These are phyloP conservation scores for Acacia melanoxylon DNA, from an alignment of 306 rosid genomes.

Conservation along the genomic window DNA sequence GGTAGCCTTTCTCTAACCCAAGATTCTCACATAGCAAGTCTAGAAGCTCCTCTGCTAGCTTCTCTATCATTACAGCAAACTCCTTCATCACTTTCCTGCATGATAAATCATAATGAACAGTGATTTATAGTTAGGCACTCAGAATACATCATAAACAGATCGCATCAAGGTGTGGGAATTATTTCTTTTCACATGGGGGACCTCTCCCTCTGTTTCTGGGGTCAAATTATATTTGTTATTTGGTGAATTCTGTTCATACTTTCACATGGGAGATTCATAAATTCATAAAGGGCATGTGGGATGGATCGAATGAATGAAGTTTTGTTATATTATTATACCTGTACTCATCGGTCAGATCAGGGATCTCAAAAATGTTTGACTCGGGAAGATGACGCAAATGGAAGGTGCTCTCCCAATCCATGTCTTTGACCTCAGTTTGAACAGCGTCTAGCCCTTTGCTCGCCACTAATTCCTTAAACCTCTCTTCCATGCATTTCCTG, in stretches of 20 bases:
- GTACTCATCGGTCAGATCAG: conserved; percentile 60
- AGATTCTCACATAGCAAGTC: conserved; percentile 9
- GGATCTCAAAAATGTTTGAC: conserved; percentile 57
- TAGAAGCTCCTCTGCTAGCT: conserved; percentile 46
- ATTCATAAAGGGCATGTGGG: not conserved
- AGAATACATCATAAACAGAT: not conserved
- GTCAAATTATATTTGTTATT: not conserved
- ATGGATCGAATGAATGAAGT: too few species aligned
- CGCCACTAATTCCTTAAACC: conserved; percentile 58
- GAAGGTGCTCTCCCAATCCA: conserved; percentile 80
- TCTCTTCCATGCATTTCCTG: conserved; percentile 58
- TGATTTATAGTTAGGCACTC: not conserved
- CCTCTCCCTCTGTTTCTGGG: not conserved
- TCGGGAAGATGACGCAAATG: conserved; percentile 59
- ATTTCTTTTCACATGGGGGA: not conserved
- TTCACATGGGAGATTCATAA: not conserved
- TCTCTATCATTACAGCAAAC: conserved; percentile 53
- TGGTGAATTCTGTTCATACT: not conserved
- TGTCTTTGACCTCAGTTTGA: conserved; percentile 55
- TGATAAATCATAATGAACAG: not conserved
- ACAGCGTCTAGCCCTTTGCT: conserved; percentile 53
- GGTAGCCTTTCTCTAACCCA: conserved; percentile 2
- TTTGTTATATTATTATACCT: conserved; percentile 22
- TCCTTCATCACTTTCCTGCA: conserved; percentile 59
- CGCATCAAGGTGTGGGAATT: not conserved